phyloP scores from a whole-genome alignment of 2,329 filamentous ascomycete genomes.

The Beauveria australis region DNA sequence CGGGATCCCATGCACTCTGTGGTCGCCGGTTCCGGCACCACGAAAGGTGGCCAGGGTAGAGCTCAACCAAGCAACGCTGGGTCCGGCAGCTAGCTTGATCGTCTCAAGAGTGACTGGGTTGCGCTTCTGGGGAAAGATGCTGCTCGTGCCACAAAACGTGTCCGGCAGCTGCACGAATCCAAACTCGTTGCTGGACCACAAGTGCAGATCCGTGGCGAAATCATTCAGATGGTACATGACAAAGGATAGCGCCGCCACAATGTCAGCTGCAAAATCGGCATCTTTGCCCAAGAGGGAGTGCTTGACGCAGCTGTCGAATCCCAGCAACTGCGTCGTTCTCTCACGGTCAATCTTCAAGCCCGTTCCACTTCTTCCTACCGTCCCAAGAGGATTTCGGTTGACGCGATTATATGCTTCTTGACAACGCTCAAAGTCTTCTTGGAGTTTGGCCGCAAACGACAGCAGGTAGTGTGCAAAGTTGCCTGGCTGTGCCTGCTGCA shows the following conservation, averaged over 20 bases:
- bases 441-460: slow-evolving; percentile 8
- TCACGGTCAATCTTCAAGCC: slow-evolving; percentile 8
- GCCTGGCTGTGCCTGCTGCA: slow-evolving; percentile 14
- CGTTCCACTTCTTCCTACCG: slow-evolving; percentile 9
- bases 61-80: slow-evolving; percentile 9
- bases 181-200: slow-evolving; percentile 12
- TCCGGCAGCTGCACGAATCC: slow-evolving; percentile 9
- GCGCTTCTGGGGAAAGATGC: slow-evolving; percentile 13
- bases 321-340: slow-evolving; percentile 5
- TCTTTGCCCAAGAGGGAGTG: slow-evolving; percentile 10
- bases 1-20: slow-evolving; percentile 5
- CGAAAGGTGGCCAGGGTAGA: slow-evolving; percentile 10
- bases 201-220: slow-evolving; percentile 12
- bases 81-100: slow-evolving; percentile 11
- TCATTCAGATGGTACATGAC: slow-evolving; percentile 12
- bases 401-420: slow-evolving; percentile 9
- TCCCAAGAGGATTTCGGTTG: slow-evolving; percentile 9
- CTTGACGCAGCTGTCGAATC: slow-evolving; percentile 7
- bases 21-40: slow-evolving; percentile 7
- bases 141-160: slow-evolving; percentile 11
- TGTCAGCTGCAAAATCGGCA: slow-evolving; percentile 9
- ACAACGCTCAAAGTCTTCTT: slow-evolving; percentile 12
- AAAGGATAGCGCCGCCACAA: slow-evolving; percentile 7
- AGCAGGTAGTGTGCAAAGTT: slow-evolving; percentile 19
- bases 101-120: slow-evolving; percentile 12